Conservation (phyloP, 495 filamentous ascomycete species). For the Amorphotheca resinae region DNA sequence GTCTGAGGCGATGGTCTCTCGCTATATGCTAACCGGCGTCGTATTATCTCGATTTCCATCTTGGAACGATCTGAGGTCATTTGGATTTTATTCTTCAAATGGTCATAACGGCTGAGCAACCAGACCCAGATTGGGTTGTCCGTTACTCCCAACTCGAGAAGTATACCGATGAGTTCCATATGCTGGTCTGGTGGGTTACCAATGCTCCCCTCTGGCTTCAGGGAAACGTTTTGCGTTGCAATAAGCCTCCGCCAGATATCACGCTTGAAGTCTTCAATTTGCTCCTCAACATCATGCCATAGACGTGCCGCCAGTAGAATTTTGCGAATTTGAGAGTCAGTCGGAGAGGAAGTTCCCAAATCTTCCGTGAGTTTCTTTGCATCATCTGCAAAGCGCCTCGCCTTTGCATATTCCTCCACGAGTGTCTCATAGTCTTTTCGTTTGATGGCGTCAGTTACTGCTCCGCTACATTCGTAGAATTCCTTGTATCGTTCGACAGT, state of each 20-base stretch:
- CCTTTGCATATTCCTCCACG: slow-evolving; percentile 73
- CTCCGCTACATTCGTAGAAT: slow-evolving; percentile 64
- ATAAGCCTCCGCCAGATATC: slow-evolving; percentile 75
- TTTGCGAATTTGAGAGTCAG: slow-evolving; percentile 67
- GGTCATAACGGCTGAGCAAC: slow-evolving; percentile 78
- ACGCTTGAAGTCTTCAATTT: slow-evolving; percentile 73
- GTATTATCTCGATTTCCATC: slow-evolving; percentile 82
- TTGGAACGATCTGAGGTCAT: slow-evolving; percentile 68
- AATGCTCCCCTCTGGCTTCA: slow-evolving; percentile 29
- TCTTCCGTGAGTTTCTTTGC: slow-evolving; percentile 48
- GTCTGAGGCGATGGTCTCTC: slow-evolving; percentile 57
- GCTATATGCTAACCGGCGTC: slow-evolving; percentile 60
- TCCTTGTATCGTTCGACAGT: slow-evolving; percentile 67
- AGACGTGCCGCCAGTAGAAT: slow-evolving; percentile 85
- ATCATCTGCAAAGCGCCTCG: slow-evolving; percentile 61
- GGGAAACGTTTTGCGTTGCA: slow-evolving; percentile 33
- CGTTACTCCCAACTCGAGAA: slow-evolving; percentile 83
- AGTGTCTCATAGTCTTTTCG: slow-evolving; percentile 78
- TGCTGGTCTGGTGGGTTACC: slow-evolving; percentile 59
- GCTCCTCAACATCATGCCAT: slow-evolving; percentile 81
- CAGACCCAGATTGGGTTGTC: slow-evolving; percentile 95
- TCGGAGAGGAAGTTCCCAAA: slow-evolving; percentile 36
- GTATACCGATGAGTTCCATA: slow-evolving; percentile 76
- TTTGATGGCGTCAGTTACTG: slow-evolving; percentile 75
- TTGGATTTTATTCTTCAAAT: slow-evolving; percentile 72